These are phyloP conservation scores for Aspergillus fijiensis DNA, from an alignment of 2,329 filamentous ascomycete species.

Conservation along the genomic window DNA sequence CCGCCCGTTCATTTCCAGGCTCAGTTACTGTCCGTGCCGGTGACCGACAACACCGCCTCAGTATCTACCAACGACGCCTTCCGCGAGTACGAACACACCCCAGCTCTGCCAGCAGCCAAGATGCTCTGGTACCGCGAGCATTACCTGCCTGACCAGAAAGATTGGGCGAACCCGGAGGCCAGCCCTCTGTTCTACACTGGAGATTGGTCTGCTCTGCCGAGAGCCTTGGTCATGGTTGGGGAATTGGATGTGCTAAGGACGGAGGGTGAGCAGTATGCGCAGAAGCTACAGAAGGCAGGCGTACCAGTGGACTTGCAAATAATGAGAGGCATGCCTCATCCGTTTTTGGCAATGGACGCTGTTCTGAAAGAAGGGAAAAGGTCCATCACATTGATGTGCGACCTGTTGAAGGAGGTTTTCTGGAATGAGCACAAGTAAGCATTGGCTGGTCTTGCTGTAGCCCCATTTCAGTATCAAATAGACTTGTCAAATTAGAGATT, in stretches of 20 bases:
- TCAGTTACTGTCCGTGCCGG: slow-evolving; percentile 59
- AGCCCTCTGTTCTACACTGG: slow-evolving; percentile 54
- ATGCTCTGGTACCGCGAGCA: slow-evolving; percentile 63
- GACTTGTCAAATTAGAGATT: no score
- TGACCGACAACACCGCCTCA: slow-evolving; percentile 58
- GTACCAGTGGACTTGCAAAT: slow-evolving; percentile 51
- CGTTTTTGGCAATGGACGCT: slow-evolving; percentile 60
- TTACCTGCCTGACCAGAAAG: slow-evolving; percentile 52
- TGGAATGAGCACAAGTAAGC: slow-evolving; percentile 18
- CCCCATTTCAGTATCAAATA: no score
- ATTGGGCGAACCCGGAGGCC: slow-evolving; percentile 54
- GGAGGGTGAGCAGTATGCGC: slow-evolving; percentile 55
- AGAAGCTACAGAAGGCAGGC: slow-evolving; percentile 49
- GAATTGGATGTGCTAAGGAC: slow-evolving; percentile 58
- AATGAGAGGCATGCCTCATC: slow-evolving; percentile 58
- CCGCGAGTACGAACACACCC: slow-evolving; percentile 51
- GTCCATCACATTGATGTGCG: slow-evolving; percentile 51
- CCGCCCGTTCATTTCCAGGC: slow-evolving; percentile 43
- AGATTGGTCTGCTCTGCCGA: slow-evolving; percentile 53
- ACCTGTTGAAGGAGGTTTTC: slow-evolving; percentile 35
- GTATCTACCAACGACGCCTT: slow-evolving; percentile 49
- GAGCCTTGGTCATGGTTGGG: slow-evolving; percentile 54
- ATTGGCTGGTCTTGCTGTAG: not conserved
- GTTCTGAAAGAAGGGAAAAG: slow-evolving; percentile 53
- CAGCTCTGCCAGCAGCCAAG: slow-evolving; percentile 56